Base-by-base conservation (phyloP, 345 rosid genomes). In the Populus tremula region DNA sequence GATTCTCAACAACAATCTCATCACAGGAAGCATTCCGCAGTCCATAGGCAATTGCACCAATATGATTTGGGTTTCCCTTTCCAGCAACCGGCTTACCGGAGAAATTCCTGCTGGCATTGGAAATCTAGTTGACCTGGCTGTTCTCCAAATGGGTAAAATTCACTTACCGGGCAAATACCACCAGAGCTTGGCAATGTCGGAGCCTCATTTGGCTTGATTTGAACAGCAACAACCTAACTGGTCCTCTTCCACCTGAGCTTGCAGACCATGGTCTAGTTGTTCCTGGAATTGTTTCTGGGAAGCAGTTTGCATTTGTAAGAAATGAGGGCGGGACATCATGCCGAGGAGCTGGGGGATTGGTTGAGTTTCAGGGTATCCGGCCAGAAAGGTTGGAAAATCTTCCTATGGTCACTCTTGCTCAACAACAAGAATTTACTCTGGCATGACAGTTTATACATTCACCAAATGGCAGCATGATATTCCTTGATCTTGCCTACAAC, bases 241-340 rank as follows among this genome's bases (percentile, higher is more conserved):
- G 99, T 1, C 69, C 82, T 23, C 85, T 95, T 71, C 97, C 98
- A 20, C 59, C 82, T 41, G 87, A 86, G 84, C 86, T 95, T 53
- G 91, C 99, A 35, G 84, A 82, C 67, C 92, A 91, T n/a, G 97
- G 96, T 33, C 78, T 84, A 25, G 87, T 92, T 7, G 85, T 84
- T 85, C 96, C 98, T 0, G 99, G 98, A 59, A 82, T 78, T 82
- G 97, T 91, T 53, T 89, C 99, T 1, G 99, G 99, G 77, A 93
- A 93, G 87, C 93, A 90, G 74, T 95, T 95, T 87, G 97, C 86
- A 16, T 95, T 95, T 77, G 96, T 95, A 75, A 89, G 99, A 84
- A 95, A 95, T 56, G 99, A 95, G 85, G 99, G 98, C 0, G 99
- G 99, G 25, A 93, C 99, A 11, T 86, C 93, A 33, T 95, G 99